These are phyloP conservation scores for Tetraselmis striata DNA, from an alignment of 139 green algal species.

Conservation along the genomic window DNA sequence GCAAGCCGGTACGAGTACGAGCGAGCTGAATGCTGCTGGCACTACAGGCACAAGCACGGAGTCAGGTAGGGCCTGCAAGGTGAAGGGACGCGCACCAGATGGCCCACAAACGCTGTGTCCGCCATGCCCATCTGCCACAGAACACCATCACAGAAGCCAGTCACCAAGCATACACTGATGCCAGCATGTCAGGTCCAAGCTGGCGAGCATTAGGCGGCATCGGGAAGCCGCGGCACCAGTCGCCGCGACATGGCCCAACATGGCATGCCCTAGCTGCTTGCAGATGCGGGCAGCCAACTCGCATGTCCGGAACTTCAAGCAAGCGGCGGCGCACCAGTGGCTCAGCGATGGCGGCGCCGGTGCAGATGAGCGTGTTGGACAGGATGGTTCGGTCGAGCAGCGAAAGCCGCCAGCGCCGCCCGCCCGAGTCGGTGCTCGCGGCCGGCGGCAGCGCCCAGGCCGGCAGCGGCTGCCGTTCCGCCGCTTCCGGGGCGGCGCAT, in stretches of 20 bases:
- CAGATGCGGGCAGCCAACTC: no score
- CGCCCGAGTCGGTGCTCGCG: neutral
- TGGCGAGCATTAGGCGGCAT: neutral
- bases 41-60: neutral
- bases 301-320: no score
- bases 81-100: neutral
- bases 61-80: neutral
- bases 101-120: neutral
- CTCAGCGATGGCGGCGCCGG: neutral
- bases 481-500: no score
- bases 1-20: no score
- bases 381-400: neutral
- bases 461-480: neutral
- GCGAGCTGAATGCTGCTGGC: neutral
- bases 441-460: neutral
- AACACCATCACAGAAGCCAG: no score
- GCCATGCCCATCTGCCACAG: neutral
- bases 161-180: no score
- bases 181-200: neutral
- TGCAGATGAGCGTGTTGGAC: neutral
- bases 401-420: neutral
- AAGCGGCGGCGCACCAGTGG: neutral
- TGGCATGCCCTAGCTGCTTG: neutral
- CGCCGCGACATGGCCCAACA: neutral
- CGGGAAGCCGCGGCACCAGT: neutral